These are phyloP conservation scores for Didymella pinodella DNA, from an alignment of 2,329 filamentous ascomycete genomes.

Conservation along the genomic window DNA sequence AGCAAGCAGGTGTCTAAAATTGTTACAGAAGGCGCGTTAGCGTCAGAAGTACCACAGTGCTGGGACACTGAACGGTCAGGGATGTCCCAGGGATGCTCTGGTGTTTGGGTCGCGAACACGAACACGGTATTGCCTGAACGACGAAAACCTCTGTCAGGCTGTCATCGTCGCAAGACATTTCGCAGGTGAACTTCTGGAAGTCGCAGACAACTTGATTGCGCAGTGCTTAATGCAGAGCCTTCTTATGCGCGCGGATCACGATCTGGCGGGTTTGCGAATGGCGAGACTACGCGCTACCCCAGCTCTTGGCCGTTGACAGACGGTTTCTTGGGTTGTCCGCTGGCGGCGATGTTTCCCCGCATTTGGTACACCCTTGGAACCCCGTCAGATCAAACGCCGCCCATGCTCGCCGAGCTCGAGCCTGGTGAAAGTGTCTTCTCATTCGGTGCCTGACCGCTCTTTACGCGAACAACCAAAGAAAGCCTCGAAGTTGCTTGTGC, in stretches of 20 bases:
- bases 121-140: not conserved
- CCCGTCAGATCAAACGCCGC: conserved; percentile 2
- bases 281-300: conserved; percentile 3
- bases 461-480: not conserved
- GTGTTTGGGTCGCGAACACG: not conserved
- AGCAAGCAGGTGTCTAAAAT: not conserved
- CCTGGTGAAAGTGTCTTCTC: not conserved
- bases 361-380: not conserved
- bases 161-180: not conserved
- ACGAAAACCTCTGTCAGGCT: not conserved
- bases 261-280: not conserved
- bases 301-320: conserved; percentile 2
- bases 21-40: not conserved
- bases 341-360: conserved; percentile 13
- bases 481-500: conserved; percentile 1
- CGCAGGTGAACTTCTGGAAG: not conserved
- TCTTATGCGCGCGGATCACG: not conserved
- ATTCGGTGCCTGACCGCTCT: not conserved
- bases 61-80: not conserved
- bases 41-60: not conserved
- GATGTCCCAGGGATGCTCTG: not conserved
- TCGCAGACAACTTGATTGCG: not conserved
- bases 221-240: not conserved
- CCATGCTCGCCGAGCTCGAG: not conserved
- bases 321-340: conserved; percentile 1